A percentile compares a stretch with the other conserved stretches of the same genome.
phyloP scores from a whole-genome alignment of 2,329 filamentous ascomycete species.

The Ophiosphaerella korrae region DNA sequence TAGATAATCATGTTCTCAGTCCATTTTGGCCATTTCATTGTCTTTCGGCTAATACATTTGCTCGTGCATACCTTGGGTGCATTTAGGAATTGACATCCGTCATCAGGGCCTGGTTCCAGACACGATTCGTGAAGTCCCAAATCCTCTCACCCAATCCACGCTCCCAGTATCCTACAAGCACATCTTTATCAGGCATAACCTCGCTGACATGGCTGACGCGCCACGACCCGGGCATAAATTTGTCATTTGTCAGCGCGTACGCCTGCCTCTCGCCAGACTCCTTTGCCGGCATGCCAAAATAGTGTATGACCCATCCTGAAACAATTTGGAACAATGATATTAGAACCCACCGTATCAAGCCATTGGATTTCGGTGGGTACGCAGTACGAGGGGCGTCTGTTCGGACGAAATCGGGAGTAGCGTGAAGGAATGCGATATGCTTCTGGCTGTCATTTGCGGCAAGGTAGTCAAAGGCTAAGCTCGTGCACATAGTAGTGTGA shows the following conservation, averaged over 20 bases:
- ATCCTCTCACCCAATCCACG: slow-evolving; percentile 13
- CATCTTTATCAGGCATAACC: slow-evolving; percentile 6
- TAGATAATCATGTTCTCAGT: too few species aligned
- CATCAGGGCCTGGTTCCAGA: slow-evolving; percentile 10
- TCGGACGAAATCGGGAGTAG: slow-evolving; percentile 35
- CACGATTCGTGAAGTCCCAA: slow-evolving; percentile 13
- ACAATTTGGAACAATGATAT: slow-evolving; percentile 8
- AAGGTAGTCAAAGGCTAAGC: slow-evolving; percentile 37
- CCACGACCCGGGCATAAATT: slow-evolving; percentile 14
- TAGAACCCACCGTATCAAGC: slow-evolving; percentile 8
- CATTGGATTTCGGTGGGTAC: slow-evolving; percentile 8
- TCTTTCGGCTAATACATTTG: too few species aligned
- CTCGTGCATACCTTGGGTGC: too few species aligned
- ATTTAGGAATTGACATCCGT: too few species aligned
- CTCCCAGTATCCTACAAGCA: slow-evolving; percentile 10
- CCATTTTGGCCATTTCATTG: too few species aligned
- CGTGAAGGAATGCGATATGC: slow-evolving; percentile 38
- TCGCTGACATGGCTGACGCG: slow-evolving; percentile 9
- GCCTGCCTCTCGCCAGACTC: slow-evolving; percentile 38
- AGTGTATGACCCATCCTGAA: slow-evolving; percentile 17
- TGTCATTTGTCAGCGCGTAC: slow-evolving; percentile 31
- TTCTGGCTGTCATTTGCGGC: slow-evolving; percentile 19
- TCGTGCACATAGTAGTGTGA: slow-evolving; percentile 36
- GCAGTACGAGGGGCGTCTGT: slow-evolving; percentile 21
- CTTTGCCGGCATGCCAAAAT: slow-evolving; percentile 22